phyloP scores from a whole-genome alignment of 1,139 yeast species.

The Candida anutae region DNA sequence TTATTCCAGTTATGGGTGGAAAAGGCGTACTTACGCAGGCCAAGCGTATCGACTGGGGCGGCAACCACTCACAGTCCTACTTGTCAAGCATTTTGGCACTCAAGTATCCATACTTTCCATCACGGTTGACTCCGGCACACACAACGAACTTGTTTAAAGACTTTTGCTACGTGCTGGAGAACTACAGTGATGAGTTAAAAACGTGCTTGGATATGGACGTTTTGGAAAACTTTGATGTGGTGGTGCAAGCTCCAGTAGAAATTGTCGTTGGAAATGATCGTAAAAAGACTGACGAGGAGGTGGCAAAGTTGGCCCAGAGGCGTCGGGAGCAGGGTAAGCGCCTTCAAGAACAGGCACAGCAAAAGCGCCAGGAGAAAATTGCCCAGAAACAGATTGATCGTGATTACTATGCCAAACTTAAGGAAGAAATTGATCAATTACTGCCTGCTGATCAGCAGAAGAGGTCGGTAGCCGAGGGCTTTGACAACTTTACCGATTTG shows the following conservation, averaged over 20 bases:
- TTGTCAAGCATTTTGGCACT: slow-evolving; percentile 57
- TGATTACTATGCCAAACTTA: slow-evolving; percentile 58
- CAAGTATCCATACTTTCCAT: slow-evolving; percentile 90
- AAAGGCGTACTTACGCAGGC: slow-evolving; percentile 59
- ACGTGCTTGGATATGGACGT: slow-evolving; percentile 51
- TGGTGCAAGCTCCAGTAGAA: slow-evolving; percentile 71
- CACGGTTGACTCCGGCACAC: slow-evolving; percentile 58
- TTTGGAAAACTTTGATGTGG: slow-evolving; percentile 61
- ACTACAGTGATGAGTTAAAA: slow-evolving; percentile 60
- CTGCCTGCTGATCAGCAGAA: slow-evolving; percentile 36
- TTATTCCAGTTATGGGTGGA: slow-evolving; percentile 73
- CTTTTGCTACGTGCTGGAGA: slow-evolving; percentile 67
- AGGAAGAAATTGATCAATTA: slow-evolving; percentile 42
- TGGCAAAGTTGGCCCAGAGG: slow-evolving; percentile 68
- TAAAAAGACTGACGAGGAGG: slow-evolving; percentile 78
- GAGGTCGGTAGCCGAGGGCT: slow-evolving; percentile 64
- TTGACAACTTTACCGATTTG: slow-evolving; percentile 66
- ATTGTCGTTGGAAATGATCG: slow-evolving; percentile 44
- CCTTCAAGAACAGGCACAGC: slow-evolving; percentile 89
- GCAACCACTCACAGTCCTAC: slow-evolving; percentile 61
- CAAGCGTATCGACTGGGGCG: slow-evolving; percentile 91
- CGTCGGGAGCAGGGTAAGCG: slow-evolving; percentile 82
- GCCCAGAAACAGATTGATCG: slow-evolving; percentile 76
- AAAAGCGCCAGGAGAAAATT: slow-evolving; percentile 71
- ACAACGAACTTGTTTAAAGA: slow-evolving; percentile 63